These are phyloP conservation scores for Eucalyptus rudis DNA, from an alignment of 345 rosid species.

Conservation along the genomic window DNA sequence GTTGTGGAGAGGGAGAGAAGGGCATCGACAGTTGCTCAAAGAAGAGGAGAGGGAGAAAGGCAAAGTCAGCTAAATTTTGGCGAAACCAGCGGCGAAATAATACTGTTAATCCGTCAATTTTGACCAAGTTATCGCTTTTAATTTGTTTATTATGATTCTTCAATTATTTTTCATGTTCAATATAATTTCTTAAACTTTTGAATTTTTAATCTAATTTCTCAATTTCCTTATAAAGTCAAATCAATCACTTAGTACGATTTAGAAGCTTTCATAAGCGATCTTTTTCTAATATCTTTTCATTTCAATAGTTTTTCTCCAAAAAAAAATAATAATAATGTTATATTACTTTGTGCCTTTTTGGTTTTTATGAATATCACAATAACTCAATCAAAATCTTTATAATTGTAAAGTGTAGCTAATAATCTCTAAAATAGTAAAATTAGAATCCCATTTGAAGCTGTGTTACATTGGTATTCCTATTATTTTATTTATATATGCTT, in stretches of 20 bases:
- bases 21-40: too few relatives aligned
- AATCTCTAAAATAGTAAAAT: background rate
- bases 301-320: background rate
- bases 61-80: too few relatives aligned
- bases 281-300: background rate
- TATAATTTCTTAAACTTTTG: background rate
- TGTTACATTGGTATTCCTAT: background rate
- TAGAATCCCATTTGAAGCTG: background rate
- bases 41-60: too few relatives aligned
- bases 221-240: background rate
- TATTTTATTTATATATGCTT: background rate
- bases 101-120: too few relatives aligned
- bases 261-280: fast-evolving
- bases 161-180: background rate
- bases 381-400: background rate
- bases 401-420: background rate
- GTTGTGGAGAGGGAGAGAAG: too few relatives aligned
- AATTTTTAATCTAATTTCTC: background rate
- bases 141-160: background rate
- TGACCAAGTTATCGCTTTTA: background rate
- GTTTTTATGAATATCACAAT: background rate
- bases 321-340: background rate
- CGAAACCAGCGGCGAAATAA: too few relatives aligned
- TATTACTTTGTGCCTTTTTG: background rate
- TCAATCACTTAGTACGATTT: background rate